Percentiles rank a stretch among this genome's conserved stretches.
Evolutionary conservation across 1,284 basidiomycete species (phyloP).

Genomic region (Sporisorium iseilematis-ciliati): DNA sequence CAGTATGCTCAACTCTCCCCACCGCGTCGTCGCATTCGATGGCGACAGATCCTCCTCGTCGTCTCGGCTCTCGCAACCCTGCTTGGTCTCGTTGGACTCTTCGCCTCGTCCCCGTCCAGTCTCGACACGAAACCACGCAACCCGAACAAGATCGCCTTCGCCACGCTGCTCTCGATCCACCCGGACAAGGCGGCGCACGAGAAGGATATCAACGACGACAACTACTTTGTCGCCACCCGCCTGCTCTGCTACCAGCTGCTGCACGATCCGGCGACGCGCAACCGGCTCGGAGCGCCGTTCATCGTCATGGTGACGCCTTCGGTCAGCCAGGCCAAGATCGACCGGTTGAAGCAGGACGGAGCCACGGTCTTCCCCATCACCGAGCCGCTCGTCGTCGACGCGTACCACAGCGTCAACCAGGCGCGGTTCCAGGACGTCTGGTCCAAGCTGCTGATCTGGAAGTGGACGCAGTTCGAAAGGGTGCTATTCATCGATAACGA

Average conservation of each 20-base stretch:
- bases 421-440: background rate
- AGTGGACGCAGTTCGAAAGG: slow-evolving; percentile 3
- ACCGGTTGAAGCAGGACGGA: background rate
- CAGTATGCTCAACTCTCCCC: background rate
- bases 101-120: background rate
- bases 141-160: background rate
- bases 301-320: slow-evolving; percentile 1
- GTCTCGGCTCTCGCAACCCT: background rate
- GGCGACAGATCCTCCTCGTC: background rate
- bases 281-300: background rate
- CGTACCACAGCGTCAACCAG: background rate
- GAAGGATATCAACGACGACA: slow-evolving; percentile 4
- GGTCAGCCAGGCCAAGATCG: slow-evolving; percentile 9
- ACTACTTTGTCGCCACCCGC: slow-evolving; percentile 9
- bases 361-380: background rate
- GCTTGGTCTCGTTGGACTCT: background rate
- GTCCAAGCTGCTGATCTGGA: slow-evolving; percentile 5
- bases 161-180: background rate
- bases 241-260: slow-evolving; percentile 6
- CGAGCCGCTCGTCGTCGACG: background rate
- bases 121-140: background rate
- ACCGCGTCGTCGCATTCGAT: slow-evolving; percentile 2
- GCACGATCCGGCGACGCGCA: background rate
- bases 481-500: background rate
- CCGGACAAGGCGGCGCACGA: background rate